Evolutionary conservation across 345 rosid species (phyloP), one percentile per base, ranked within the genome.

Genomic region (Salix brachista): DNA sequence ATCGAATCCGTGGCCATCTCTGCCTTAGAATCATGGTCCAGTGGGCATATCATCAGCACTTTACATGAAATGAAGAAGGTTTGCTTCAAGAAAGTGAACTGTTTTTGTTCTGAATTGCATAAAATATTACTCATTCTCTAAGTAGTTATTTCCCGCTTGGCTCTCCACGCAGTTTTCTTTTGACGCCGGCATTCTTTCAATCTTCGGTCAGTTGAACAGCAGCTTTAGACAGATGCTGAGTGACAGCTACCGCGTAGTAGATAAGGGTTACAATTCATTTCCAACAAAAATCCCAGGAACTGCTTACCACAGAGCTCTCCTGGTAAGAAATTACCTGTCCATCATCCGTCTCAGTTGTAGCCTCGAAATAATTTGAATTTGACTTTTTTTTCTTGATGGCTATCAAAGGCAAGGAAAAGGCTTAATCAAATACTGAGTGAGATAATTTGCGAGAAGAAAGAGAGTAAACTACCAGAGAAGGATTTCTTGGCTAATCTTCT

Each of bases 1-100:
- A 80, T 89, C 21, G 85, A 87, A 69, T 73, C 84, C 18, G 39
- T 79, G 6, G 87, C 87, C 36, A 75, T 56, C 19, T 78, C 81
- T n/a, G 66, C 85, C 42, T 67, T 89, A 32, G 70, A 54, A 41
- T 84, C 87, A 5, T 68, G 80, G 72, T 48, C 36, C 70, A 32
- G 64, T 73, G 79, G 88, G 65, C 37, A 67, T 41, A 30, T 66
- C 69, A 58, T 85, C 67, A 86, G 78, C 86, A 88, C 91, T 3
- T 86, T 80, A 75, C 85, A 72, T 23, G 87, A 86, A 71, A 80
- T 86, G 85, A 88, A 88, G 77, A 83, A 83, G 74, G 91, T 88
- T 75, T 36, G 82, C 67, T 32, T 19, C 19, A 42, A 28, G 8
- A 7, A 74, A 13, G 23, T 70, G 1, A 7, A 36, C 26, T 14